Conservation (phyloP, 768 basidiomycete species). For the Leucocoprinus birnbaumii region DNA sequence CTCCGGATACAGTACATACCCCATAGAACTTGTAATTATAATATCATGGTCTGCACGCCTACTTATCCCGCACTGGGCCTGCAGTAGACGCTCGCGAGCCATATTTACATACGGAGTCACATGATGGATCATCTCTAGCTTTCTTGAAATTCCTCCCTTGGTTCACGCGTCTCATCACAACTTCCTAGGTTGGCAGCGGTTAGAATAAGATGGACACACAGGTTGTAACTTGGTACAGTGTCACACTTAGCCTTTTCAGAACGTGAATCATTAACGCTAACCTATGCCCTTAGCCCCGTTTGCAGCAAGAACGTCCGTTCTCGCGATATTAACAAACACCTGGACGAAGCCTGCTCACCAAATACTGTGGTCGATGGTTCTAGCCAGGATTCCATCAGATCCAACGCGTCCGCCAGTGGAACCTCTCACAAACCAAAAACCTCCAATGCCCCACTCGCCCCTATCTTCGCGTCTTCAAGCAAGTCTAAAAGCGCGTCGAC, state of each 20-base stretch:
- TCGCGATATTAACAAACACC: slow-evolving; percentile 44
- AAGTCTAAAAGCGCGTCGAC: slow-evolving; percentile 15
- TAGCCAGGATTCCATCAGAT: background rate
- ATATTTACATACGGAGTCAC: too few species aligned
- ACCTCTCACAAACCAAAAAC: slow-evolving; percentile 8
- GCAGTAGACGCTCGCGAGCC: too few species aligned
- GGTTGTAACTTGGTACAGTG: slow-evolving; percentile 4
- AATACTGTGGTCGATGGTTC: slow-evolving; percentile 12
- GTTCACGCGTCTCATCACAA: too few species aligned
- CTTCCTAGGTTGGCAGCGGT: background rate
- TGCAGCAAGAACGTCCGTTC: slow-evolving; percentile 41
- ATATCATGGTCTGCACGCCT: too few species aligned
- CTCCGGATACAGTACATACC: too few species aligned
- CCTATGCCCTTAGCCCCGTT: slow-evolving; percentile 48
- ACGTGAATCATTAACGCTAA: background rate
- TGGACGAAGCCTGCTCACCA: slow-evolving; percentile 42
- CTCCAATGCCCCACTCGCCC: slow-evolving; percentile 26
- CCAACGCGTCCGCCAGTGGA: slow-evolving; percentile 4
- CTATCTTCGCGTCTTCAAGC: slow-evolving; percentile 34
- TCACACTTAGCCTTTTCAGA: background rate
- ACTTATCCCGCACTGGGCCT: too few species aligned
- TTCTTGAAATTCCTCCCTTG: too few species aligned
- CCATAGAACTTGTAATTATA: too few species aligned
- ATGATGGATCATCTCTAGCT: too few species aligned
- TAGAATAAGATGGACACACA: background rate